A percentile compares a stretch with the other conserved stretches of the same genome.
These are phyloP conservation scores for Sclerotinia borealis DNA, from an alignment of 2,329 filamentous ascomycete species.

Conservation along the genomic window DNA sequence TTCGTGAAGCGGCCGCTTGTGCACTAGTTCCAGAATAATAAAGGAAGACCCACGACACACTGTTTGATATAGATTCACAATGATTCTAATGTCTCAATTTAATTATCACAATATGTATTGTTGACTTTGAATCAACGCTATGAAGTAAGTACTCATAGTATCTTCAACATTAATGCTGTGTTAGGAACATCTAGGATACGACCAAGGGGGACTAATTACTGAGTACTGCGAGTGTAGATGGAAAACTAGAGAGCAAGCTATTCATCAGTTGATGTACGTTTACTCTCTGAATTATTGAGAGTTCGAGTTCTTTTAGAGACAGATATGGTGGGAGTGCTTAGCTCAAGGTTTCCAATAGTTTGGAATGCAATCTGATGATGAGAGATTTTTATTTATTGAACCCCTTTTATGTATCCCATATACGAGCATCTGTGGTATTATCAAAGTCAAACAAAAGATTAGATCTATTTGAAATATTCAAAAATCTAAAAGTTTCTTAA, in stretches of 20 bases:
- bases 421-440: too few relatives aligned
- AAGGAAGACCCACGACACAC: not conserved
- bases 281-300: not conserved
- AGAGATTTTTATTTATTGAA: too few relatives aligned
- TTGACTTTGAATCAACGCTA: not conserved
- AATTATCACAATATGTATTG: not conserved
- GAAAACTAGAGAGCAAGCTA: not conserved
- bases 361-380: too few relatives aligned
- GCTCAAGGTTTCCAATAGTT: too few relatives aligned
- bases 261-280: not conserved
- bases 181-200: not conserved
- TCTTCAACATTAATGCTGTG: not conserved
- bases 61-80: conserved; percentile 3
- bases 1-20: conserved; percentile 6
- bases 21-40: not conserved
- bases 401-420: too few relatives aligned
- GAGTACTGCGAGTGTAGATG: not conserved
- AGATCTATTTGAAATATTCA: not conserved
- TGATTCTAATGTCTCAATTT: conserved; percentile 1
- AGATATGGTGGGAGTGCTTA: too few relatives aligned
- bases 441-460: too few relatives aligned
- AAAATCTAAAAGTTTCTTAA: too few relatives aligned
- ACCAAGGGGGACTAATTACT: not conserved
- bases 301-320: not conserved
- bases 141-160: not conserved